A percentile compares a stretch with the other conserved stretches of the same genome.
phyloP scores from a whole-genome alignment of 768 basidiomycete species.

The Lentinula sp. region DNA sequence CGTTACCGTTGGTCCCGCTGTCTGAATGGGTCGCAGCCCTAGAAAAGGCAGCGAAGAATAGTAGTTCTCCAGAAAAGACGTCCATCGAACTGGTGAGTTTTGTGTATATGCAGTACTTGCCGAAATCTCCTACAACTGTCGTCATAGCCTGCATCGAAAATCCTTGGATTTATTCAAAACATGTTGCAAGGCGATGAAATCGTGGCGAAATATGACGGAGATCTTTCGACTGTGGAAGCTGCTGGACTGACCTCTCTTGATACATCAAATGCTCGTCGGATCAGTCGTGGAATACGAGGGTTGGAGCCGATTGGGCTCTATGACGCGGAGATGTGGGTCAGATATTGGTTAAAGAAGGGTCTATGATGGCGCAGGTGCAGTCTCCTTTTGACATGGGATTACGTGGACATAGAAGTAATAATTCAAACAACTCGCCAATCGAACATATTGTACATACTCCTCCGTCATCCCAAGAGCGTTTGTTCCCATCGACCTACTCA shows the following conservation, averaged over 20 bases:
- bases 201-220: neutral
- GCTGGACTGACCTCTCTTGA: conserved; percentile 8
- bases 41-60: neutral
- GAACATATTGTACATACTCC: no score
- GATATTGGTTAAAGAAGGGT: conserved; percentile 12
- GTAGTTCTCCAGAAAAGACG: neutral
- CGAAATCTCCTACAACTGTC: neutral
- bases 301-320: conserved; percentile 10
- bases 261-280: conserved; percentile 5
- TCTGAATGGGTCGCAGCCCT: neutral
- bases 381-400: no score
- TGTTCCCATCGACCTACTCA: no score
- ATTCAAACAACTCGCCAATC: no score
- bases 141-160: neutral
- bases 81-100: neutral
- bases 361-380: neutral
- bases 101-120: no score
- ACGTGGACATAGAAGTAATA: no score
- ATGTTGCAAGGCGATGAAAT: neutral
- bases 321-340: conserved; percentile 14
- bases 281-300: conserved; percentile 10
- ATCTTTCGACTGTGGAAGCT: neutral
- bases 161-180: neutral
- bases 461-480: no score
- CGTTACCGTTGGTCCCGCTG: neutral